Conservation (phyloP, 371 early-diverging fungal genomes). For the Zopfochytrium polystomum region DNA sequence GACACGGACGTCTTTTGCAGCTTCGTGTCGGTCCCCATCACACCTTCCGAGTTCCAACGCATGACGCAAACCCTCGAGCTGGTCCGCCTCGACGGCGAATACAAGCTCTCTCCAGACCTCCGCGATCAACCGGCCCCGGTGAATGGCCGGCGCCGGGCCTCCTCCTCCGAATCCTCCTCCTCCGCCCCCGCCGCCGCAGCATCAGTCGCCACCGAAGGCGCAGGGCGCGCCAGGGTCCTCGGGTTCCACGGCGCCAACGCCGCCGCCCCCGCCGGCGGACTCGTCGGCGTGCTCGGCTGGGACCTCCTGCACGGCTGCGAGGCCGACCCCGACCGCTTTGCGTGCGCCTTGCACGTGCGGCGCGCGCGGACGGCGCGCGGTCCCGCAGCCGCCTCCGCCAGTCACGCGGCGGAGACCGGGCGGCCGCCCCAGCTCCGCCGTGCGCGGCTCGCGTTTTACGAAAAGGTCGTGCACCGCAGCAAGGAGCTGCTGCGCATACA, state of each 20-base stretch:
- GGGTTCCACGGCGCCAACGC: constrained; percentile 32
- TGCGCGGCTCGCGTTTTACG: constrained; percentile 18
- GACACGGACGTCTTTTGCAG: constrained; percentile 25
- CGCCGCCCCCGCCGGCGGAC: constrained; percentile 27
- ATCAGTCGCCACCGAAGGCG: constrained; percentile 1
- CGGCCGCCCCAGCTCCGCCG: constrained; percentile 19
- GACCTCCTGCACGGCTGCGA: constrained; percentile 16
- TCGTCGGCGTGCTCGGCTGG: constrained; percentile 25
- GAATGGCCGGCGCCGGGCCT: neutral
- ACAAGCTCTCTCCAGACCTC: neutral
- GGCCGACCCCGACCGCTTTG: constrained; percentile 19
- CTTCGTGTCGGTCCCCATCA: constrained; percentile 33
- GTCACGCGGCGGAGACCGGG: too few species aligned
- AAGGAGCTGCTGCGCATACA: constrained; percentile 2
- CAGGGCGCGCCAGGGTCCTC: constrained; percentile 3
- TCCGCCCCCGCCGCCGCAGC: too few species aligned
- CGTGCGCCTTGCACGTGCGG: constrained; percentile 10
- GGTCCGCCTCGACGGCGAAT: neutral
- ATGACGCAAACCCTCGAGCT: constrained; percentile 16
- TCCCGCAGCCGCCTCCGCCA: too few species aligned
- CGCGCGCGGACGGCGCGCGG: neutral
- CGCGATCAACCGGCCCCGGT: neutral
- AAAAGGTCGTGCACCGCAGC: constrained; percentile 10
- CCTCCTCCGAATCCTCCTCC: too few species aligned
- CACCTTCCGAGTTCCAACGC: constrained; percentile 20